Evolutionary conservation across 1,139 yeast genomes (phyloP), one percentile per base, ranked within the genome.

Genomic region (Suhomyces guaymorum): DNA sequence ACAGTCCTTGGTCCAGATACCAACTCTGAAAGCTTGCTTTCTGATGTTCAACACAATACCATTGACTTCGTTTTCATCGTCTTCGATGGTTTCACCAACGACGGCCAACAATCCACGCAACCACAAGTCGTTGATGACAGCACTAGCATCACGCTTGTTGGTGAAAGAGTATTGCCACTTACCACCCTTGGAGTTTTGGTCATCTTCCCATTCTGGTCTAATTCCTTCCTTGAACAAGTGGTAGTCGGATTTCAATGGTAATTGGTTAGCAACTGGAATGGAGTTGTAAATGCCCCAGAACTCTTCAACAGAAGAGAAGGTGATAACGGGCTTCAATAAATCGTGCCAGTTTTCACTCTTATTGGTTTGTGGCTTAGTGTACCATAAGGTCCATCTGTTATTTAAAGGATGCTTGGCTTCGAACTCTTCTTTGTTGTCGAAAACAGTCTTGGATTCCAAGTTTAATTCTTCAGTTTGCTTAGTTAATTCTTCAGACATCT

Each of bases 151-250:
- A 50, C 79, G 78, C 61, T 73, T 81, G 66, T 83, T 81, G 62
- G 78, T 82, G 66, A 79, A 86, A 26, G 87, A 76, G 47, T 55
- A 68, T 52, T 66, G 75, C 96, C 97, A 92, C 68, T 87, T 88
- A 55, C 98, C 98, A 58, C 99, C 98, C 51, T 81, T 75, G 44
- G 89, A 65, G 68, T 94, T 94, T 50, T 80, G 77, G 37, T 70
- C 73, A 65, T 92, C 97, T 73, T 92, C 99, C 99, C 99, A 92
- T 72, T 92, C 97, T 38, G 98, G 99, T 63, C 89, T 85, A 54
- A 94, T 81, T 38, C 92, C 96, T 59, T 85, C 86, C 68, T 92
- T 86, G 74, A 94, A 92, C 58, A 92, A 79, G 61, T 94, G 96
- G 69, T 92, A 92, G 64, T 94, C 98, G 10, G 97, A 86, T 65